phyloP scores from a whole-genome alignment of 768 basidiomycete genomes.

The Pleurotus sapidus region DNA sequence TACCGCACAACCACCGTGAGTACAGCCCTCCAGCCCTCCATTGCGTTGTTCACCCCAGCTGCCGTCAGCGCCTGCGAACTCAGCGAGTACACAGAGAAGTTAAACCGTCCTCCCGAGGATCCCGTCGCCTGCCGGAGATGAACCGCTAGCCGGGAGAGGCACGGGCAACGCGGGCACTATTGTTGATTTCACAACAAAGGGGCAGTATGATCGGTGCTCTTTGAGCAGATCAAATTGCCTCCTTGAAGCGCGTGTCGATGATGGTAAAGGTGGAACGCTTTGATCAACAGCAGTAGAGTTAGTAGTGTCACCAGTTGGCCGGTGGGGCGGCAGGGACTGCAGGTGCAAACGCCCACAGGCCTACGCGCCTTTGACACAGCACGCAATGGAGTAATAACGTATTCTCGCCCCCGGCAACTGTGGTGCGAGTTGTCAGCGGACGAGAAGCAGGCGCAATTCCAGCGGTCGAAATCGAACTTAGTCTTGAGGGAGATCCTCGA shows the following conservation, averaged over 20 bases:
- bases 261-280: slow-evolving; percentile 8
- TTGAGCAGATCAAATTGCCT: slow-evolving; percentile 71
- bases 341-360: slow-evolving; percentile 71
- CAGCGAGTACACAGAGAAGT: slow-evolving; percentile 3
- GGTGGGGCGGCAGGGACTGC: slow-evolving; percentile 14
- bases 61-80: slow-evolving; percentile 18
- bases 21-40: slow-evolving; percentile 85
- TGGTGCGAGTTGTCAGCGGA: slow-evolving; percentile 11
- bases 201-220: slow-evolving; percentile 84
- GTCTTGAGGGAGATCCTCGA: slow-evolving; percentile 10
- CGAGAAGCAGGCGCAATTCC: slow-evolving; percentile 17
- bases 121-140: slow-evolving; percentile 10
- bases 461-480: slow-evolving; percentile 17
- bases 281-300: not conserved
- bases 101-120: slow-evolving; percentile 2
- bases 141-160: slow-evolving; percentile 20
- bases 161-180: slow-evolving; percentile 54
- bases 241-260: slow-evolving; percentile 27
- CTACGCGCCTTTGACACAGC: slow-evolving; percentile 76
- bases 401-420: slow-evolving; percentile 21
- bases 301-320: not conserved
- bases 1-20: slow-evolving; percentile 64
- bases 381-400: slow-evolving; percentile 58
- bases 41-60: slow-evolving; percentile 14
- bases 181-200: slow-evolving; percentile 76